phyloP scores from a whole-genome alignment of 495 filamentous ascomycete genomes.

The Talaromyces trachyspermus region DNA sequence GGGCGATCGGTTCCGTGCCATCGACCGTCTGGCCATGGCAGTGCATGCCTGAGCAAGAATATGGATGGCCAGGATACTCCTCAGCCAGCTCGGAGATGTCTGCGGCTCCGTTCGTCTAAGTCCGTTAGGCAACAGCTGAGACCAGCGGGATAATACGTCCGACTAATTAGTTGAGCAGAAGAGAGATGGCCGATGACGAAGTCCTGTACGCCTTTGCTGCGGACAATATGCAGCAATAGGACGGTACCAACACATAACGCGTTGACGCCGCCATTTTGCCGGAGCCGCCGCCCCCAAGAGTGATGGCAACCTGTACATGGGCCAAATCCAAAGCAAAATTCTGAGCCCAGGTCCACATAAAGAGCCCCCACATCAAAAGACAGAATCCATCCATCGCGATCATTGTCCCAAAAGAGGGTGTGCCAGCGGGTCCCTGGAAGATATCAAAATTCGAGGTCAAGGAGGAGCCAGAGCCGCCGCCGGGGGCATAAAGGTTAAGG shows the following conservation, averaged over 20 bases:
- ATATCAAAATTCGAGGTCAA: slow-evolving; percentile 63
- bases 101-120: slow-evolving; percentile 35
- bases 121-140: slow-evolving; percentile 35
- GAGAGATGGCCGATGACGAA: slow-evolving; percentile 39
- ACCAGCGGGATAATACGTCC: slow-evolving; percentile 37
- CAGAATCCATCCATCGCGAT: slow-evolving; percentile 75
- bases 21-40: slow-evolving; percentile 46
- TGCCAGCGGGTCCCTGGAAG: slow-evolving; percentile 62
- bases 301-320: slow-evolving; percentile 91
- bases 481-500: slow-evolving; percentile 86
- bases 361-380: slow-evolving; percentile 71
- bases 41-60: slow-evolving; percentile 73
- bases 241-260: slow-evolving; percentile 78
- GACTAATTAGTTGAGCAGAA: slow-evolving; percentile 38
- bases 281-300: slow-evolving; percentile 76
- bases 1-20: slow-evolving; percentile 43
- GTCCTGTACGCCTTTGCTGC: slow-evolving; percentile 49
- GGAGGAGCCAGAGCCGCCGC: slow-evolving; percentile 40
- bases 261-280: slow-evolving; percentile 66
- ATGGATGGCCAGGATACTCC: slow-evolving; percentile 69
- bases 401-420: slow-evolving; percentile 72
- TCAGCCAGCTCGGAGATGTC: slow-evolving; percentile 50
- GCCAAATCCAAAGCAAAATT: slow-evolving; percentile 89
- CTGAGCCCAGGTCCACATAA: slow-evolving; percentile 82
- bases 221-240: slow-evolving; percentile 56